These are phyloP conservation scores for Lentinula detonsa DNA, from an alignment of 768 basidiomycete species.

Conservation along the genomic window DNA sequence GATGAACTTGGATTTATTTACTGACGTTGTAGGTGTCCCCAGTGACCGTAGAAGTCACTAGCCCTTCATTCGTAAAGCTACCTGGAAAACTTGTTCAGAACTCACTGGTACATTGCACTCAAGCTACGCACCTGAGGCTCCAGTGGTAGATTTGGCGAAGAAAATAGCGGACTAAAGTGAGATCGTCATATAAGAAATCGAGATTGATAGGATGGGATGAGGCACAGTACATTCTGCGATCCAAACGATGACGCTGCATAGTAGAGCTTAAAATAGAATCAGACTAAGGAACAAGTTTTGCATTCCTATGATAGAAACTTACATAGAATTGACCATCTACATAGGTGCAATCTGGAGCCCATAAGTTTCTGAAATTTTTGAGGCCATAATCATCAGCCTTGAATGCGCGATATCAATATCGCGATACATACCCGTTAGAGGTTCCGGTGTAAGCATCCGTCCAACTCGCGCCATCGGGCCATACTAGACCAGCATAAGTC, in stretches of 20 bases:
- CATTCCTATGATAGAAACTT: not conserved
- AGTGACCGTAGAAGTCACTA: slow-evolving; percentile 38
- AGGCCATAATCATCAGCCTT: not conserved
- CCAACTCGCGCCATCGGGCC: slow-evolving; percentile 26
- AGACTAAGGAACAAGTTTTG: not conserved
- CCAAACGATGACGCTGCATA: slow-evolving; percentile 52
- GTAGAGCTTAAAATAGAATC: slow-evolving; percentile 32
- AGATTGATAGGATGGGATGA: not conserved
- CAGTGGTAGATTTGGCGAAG: slow-evolving; percentile 45
- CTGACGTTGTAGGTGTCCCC: slow-evolving; percentile 37
- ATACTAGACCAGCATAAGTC: slow-evolving; percentile 22
- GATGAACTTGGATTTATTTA: not conserved
- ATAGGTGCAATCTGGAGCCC: slow-evolving; percentile 31
- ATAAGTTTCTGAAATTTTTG: slow-evolving; percentile 13
- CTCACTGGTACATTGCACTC: not conserved
- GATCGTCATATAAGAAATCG: not conserved
- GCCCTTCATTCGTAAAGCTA: slow-evolving; percentile 39
- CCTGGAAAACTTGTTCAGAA: slow-evolving; percentile 15
- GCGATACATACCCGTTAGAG: slow-evolving; percentile 17
- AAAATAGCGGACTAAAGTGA: slow-evolving; percentile 43
- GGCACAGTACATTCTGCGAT: slow-evolving; percentile 35
- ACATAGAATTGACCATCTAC: slow-evolving; percentile 7
- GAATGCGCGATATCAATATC: not conserved
- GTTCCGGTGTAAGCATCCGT: slow-evolving; percentile 26
- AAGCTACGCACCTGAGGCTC: slow-evolving; percentile 27